Percentiles rank a stretch among this genome's conserved stretches.
These are phyloP conservation scores for Cryphonectria radicalis DNA, from an alignment of 2,329 filamentous ascomycete species.

Conservation along the genomic window DNA sequence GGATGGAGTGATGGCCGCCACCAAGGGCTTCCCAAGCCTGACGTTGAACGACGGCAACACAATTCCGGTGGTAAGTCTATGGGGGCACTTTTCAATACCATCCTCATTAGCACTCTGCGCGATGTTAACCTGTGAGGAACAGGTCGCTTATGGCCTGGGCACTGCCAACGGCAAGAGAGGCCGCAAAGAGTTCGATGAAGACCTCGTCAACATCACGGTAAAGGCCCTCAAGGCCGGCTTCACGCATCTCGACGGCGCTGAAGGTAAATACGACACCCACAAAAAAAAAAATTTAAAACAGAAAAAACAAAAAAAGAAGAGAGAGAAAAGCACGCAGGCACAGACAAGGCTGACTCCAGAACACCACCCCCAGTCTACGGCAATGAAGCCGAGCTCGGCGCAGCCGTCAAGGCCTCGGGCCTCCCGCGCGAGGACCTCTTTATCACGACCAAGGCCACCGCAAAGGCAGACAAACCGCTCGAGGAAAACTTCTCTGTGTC, in stretches of 20 bases:
- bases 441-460: slow-evolving; percentile 26
- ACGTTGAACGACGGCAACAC: slow-evolving; percentile 20
- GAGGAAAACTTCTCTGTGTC: slow-evolving; percentile 58
- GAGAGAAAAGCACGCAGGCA: not conserved
- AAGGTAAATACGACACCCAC: slow-evolving; percentile 4
- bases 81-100: not conserved
- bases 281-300: not conserved
- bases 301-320: not conserved
- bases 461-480: slow-evolving; percentile 36
- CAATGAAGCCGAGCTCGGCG: slow-evolving; percentile 27
- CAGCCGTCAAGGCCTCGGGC: slow-evolving; percentile 21
- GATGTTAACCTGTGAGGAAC: not conserved
- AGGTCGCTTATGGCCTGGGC: slow-evolving; percentile 26
- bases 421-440: slow-evolving; percentile 25
- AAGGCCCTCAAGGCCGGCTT: slow-evolving; percentile 25
- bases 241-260: slow-evolving; percentile 28
- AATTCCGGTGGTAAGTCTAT: slow-evolving; percentile 20
- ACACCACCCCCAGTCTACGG: slow-evolving; percentile 14
- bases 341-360: not conserved
- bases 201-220: slow-evolving; percentile 21
- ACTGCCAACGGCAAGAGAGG: slow-evolving; percentile 22
- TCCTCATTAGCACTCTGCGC: not conserved
- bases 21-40: slow-evolving; percentile 23
- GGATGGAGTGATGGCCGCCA: not conserved
- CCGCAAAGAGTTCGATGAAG: slow-evolving; percentile 22